Evolutionary conservation across 163 green algal genomes (phyloP), one percentile per base, ranked within the genome.

Genomic region (Chlamydomonas reinhardtii): DNA sequence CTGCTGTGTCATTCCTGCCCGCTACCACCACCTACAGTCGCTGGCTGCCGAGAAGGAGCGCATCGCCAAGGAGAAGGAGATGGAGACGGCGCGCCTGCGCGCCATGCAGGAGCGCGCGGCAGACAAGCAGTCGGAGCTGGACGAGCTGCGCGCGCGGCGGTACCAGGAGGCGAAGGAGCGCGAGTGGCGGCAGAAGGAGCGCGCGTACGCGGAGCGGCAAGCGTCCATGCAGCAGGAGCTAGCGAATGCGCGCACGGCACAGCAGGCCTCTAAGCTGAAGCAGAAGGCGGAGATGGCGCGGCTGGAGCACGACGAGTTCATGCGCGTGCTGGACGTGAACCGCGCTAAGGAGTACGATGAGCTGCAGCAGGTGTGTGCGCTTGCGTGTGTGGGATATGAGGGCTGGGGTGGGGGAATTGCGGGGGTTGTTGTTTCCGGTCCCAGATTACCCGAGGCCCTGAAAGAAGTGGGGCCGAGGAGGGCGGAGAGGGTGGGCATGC

Each of bases 111-210:
- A 98, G 92, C 90, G 92, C 20, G 91, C 91, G 64, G 90, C 89
- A 11, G 95, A 98, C 91, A 94, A 95, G 73, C 92, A 95, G 80
- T 92, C 94, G 22, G 94, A 97, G 87, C 88, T 96, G 61, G 96
- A 98, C 76, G 95, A 97, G 94, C 91, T 98, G 82, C 93, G 96
- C 4, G 96, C 96, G 4, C 86, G 92, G 43, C 91, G 94, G n/a
- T 94, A 92, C 79, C 91, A 95, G 72, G 95, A 97, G 80, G 92
- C 91, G 4, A 95, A 96, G 85, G 95, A 98, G 83, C 90, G 95
- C 15, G 93, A 97, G 83, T 97, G 93, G 93, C 91, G 95, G 20
- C 73, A 80, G 11, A 94, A 95, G 85, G 95, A 97, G 90, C 79
- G 84, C 5, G 90, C 91, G 27, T 89, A 86, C 22, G 85, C 81